Conservation (phyloP, 192 early-diverging fungal genomes). For the Coemansia sp. region DNA sequence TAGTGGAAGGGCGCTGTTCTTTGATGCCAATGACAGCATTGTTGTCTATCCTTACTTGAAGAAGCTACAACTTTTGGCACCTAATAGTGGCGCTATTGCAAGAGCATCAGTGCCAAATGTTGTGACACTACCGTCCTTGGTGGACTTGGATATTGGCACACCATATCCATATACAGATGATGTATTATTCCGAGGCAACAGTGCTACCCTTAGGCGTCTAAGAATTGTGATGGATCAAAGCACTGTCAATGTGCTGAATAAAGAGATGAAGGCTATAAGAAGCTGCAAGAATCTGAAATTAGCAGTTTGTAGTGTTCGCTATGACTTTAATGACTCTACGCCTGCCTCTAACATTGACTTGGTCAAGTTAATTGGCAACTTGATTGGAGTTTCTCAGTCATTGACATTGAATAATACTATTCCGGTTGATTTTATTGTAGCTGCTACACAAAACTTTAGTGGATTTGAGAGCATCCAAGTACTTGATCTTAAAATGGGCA, state of each 20-base stretch:
- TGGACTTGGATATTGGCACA: neutral
- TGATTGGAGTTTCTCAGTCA: neutral
- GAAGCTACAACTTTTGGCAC: too few species aligned
- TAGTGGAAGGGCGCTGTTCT: neutral
- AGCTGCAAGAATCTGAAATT: conserved; percentile 68
- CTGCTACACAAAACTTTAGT: neutral
- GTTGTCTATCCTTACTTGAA: neutral
- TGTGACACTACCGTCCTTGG: neutral
- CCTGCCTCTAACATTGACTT: conserved; percentile 74
- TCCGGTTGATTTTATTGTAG: neutral
- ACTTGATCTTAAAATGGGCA: neutral
- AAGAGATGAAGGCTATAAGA: conserved; percentile 65
- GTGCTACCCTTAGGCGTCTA: neutral
- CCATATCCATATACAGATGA: neutral
- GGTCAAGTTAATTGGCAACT: conserved; percentile 89
- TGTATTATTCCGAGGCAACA: neutral
- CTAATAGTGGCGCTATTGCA: neutral
- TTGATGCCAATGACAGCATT: neutral
- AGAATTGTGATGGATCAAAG: neutral
- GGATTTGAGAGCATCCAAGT: neutral
- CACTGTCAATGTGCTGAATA: conserved; percentile 31
- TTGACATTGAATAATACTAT: neutral
- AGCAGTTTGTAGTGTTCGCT: conserved; percentile 82
- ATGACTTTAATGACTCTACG: conserved; percentile 85
- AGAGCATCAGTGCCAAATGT: neutral